Evolutionary conservation across 192 early-diverging fungal species (phyloP).

Genomic region (Rhizoclosmatium globosum): DNA sequence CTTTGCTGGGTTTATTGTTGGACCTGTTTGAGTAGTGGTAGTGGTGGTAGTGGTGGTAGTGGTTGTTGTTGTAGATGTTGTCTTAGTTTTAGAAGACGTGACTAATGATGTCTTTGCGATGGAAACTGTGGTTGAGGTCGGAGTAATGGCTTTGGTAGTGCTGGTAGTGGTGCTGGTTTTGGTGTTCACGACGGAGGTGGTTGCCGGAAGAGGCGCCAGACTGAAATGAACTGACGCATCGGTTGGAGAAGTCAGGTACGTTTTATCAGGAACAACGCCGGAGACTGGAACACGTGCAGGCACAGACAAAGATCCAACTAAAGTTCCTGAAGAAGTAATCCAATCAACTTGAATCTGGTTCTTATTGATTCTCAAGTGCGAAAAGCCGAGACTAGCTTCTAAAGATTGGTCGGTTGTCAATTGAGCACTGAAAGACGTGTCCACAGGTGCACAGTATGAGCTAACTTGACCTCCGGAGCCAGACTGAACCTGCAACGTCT

Average conservation of each 20-base stretch:
- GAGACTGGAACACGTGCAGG: no score
- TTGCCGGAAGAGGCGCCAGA: neutral
- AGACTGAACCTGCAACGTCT: constrained; percentile 29
- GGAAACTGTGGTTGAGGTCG: no score
- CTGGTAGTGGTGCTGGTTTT: neutral
- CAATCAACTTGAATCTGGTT: neutral
- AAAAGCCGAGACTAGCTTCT: constrained; percentile 4
- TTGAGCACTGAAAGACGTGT: neutral
- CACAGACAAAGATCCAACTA: neutral
- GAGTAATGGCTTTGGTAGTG: no score
- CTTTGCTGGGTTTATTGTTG: no score
- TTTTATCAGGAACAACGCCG: no score
- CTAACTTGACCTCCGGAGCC: constrained; percentile 33
- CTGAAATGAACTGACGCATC: constrained; percentile 9
- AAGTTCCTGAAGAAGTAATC: neutral
- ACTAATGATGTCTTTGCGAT: no score
- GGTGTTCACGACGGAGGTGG: neutral
- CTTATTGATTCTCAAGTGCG: neutral
- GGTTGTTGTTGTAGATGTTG: no score
- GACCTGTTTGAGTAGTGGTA: no score
- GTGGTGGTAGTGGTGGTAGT: no score
- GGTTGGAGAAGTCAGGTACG: neutral
- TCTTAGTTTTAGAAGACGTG: no score
- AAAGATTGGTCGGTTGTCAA: constrained; percentile 24
- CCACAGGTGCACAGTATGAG: neutral